Base-by-base conservation (phyloP, 2,329 filamentous ascomycete genomes). In the Emericellopsis cladophorae region DNA sequence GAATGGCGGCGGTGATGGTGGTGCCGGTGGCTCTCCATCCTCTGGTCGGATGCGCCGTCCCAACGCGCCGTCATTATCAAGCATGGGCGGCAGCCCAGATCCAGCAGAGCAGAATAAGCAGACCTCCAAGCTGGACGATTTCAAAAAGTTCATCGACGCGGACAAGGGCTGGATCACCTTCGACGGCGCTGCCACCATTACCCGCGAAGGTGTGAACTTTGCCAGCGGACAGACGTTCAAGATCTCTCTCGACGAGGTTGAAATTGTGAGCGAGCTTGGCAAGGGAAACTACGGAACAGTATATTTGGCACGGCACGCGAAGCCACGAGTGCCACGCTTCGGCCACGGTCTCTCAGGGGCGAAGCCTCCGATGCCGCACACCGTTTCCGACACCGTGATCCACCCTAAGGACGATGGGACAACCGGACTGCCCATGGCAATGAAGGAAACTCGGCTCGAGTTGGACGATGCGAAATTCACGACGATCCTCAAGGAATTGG, bases 221-320 rank as follows among this genome's bases (percentile, higher is more conserved):
- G 81, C 84, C 21, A 88, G 84, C 43, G 92, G 92, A 3, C 83
- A 81, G 41, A 87, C 80, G 15, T 96, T 98, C 61, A 87, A 74
- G 54, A 96, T 98, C 54, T 96, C 90, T 4, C 70, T 98, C 34
- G 90, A 98, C 54, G 90, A 98, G 59, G 84, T 98, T 6, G 87
- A 96, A 52, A 90, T 86, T 2, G 58, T 96, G 43, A 87, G 90
- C 46, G 92, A 98, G 65, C 67, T 98, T 11, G 92, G 92, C 37
- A 98, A 96, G 62, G 92, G 92, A 33, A 98, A 98, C 58, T 98
- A 98, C 53, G 92, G 92, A 45, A 96, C 90, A 2, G 92, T 98
- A 4, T 96, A 94, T 72, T 95, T 92, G 60, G 92, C 96, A 43
- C 79, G 82, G 51, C 92, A 98, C 62, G 79, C 84, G 42, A 81